phyloP scores from a whole-genome alignment of 352 stramenopile genomes.

The Blastocystis sp. region DNA sequence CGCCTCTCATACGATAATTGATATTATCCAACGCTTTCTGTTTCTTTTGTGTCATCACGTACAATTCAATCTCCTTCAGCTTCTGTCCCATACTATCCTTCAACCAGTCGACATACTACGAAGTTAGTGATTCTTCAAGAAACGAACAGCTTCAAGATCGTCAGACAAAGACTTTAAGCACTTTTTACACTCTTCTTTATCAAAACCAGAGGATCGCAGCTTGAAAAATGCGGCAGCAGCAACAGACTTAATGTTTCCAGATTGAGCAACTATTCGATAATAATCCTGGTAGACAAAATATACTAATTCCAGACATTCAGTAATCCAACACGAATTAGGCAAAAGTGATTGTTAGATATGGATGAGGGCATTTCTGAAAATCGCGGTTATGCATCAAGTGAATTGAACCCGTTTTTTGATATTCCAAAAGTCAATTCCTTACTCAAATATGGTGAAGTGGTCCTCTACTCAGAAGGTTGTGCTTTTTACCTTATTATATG shows the following conservation, averaged over 20 bases:
- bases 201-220: conserved; percentile 22
- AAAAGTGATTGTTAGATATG: neutral
- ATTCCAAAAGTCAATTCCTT: neutral
- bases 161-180: conserved; percentile 39
- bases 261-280: conserved; percentile 36
- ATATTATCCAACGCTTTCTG: conserved; percentile 50
- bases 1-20: conserved; percentile 56
- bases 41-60: conserved; percentile 57
- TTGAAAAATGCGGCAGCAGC: conserved; percentile 46
- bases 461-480: neutral
- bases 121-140: neutral
- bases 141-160: neutral
- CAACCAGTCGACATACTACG: conserved; percentile 28
- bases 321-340: neutral
- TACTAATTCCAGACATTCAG: conserved; percentile 57
- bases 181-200: conserved; percentile 53
- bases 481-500: neutral
- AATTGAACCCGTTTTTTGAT: neutral
- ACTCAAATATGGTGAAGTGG: neutral
- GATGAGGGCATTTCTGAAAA: neutral
- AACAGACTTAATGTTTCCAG: conserved; percentile 52
- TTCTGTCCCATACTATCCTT: conserved; percentile 47
- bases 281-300: neutral
- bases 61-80: conserved; percentile 31
- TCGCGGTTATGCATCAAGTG: neutral